A percentile compares a stretch with the other conserved stretches of the same genome.
Conservation (phyloP, 371 early-diverging fungal genomes). For the Fennellomyces sp. region DNA sequence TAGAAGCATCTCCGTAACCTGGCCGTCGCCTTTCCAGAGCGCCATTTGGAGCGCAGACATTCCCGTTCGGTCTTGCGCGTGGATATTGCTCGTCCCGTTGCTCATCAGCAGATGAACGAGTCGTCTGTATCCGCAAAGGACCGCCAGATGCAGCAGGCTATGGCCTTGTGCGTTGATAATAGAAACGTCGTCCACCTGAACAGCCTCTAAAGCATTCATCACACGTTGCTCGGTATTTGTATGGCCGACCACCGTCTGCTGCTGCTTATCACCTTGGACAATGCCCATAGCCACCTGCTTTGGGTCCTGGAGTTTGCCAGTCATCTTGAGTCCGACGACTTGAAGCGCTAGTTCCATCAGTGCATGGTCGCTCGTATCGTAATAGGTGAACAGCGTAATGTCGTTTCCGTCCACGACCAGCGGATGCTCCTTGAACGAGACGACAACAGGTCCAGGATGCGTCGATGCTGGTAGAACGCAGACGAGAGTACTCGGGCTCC, state of each 20-base stretch:
- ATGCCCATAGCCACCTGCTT: slow-evolving; percentile 71
- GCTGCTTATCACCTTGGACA: slow-evolving; percentile 43
- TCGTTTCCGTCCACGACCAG: slow-evolving; percentile 45
- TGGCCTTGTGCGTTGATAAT: slow-evolving; percentile 29
- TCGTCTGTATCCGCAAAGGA: slow-evolving; percentile 18
- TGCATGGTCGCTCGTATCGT: slow-evolving; percentile 75
- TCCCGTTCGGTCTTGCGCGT: slow-evolving; percentile 29
- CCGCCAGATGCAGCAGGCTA: slow-evolving; percentile 41
- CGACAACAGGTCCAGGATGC: slow-evolving; percentile 72
- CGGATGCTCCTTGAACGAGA: slow-evolving; percentile 59
- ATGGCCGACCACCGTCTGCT: background rate
- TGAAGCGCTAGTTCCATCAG: slow-evolving; percentile 83
- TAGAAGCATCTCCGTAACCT: slow-evolving; percentile 51
- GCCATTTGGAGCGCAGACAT: slow-evolving; percentile 43
- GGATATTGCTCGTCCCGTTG: background rate
- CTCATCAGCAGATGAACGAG: slow-evolving; percentile 17
- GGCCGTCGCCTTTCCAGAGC: slow-evolving; percentile 20
- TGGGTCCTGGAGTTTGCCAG: slow-evolving; percentile 70
- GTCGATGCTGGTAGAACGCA: slow-evolving; percentile 78
- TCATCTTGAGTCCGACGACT: slow-evolving; percentile 79
- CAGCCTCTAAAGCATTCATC: slow-evolving; percentile 11
- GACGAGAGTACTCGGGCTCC: slow-evolving; percentile 72
- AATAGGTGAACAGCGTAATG: slow-evolving; percentile 58
- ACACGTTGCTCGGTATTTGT: slow-evolving; percentile 7
- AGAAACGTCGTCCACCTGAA: slow-evolving; percentile 11